Percentiles rank a stretch among this genome's conserved stretches.
Evolutionary conservation across 805 yeast genomes (phyloP).

Genomic region (Saccharomycopsis fodiens): DNA sequence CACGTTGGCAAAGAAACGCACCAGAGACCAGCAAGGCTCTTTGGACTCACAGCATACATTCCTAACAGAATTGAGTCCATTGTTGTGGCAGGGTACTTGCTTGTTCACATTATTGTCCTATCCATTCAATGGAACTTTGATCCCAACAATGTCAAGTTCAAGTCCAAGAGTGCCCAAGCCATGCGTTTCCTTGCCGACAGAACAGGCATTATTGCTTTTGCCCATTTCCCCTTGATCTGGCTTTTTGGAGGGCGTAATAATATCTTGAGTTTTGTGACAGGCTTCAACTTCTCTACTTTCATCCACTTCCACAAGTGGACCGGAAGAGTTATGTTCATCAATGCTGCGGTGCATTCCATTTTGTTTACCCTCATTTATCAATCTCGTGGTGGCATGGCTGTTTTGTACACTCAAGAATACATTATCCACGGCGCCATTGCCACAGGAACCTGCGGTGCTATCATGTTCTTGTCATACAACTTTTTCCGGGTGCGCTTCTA

Average conservation of each 20-base stretch:
- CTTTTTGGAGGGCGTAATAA: conserved; percentile 71
- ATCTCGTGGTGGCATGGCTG: conserved; percentile 29
- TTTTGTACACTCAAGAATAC: conserved; percentile 30
- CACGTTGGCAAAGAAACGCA: conserved; percentile 25
- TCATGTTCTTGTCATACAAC: not conserved
- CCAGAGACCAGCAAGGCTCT: conserved; percentile 20
- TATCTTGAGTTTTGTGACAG: conserved; percentile 50
- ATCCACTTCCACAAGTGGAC: conserved; percentile 63
- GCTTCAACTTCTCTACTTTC: conserved; percentile 57
- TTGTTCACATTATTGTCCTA: conserved; percentile 27
- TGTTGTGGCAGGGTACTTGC: conserved; percentile 28
- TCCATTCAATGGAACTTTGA: conserved; percentile 25
- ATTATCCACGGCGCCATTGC: conserved; percentile 40
- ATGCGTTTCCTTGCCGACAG: conserved; percentile 36
- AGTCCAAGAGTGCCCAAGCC: conserved; percentile 28
- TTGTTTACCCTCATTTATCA: conserved; percentile 24
- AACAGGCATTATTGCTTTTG: conserved; percentile 28
- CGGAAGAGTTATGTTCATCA: conserved; percentile 36
- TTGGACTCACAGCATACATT: conserved; percentile 21
- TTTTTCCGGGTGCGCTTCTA: conserved; percentile 1
- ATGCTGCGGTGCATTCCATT: conserved; percentile 13
- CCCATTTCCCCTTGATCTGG: conserved; percentile 45
- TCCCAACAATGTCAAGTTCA: conserved; percentile 32
- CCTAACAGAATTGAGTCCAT: conserved; percentile 35
- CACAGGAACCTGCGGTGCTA: conserved; percentile 31